These are phyloP conservation scores for Penicillium lividum DNA, from an alignment of 495 filamentous ascomycete species.

Conservation along the genomic window DNA sequence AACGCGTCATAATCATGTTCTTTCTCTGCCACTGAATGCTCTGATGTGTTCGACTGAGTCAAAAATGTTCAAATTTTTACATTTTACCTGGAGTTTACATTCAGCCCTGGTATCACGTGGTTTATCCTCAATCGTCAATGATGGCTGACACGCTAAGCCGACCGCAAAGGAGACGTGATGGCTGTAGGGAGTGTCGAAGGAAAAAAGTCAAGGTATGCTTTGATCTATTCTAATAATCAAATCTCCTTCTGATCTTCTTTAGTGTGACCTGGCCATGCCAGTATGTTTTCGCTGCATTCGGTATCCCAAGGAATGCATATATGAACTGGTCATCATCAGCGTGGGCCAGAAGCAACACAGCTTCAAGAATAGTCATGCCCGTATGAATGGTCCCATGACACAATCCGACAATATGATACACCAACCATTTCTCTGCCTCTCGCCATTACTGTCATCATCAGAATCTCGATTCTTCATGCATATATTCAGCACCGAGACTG, in stretches of 20 bases:
- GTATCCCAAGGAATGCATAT: conserved; percentile 30
- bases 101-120: neutral
- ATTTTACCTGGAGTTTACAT: neutral
- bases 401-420: neutral
- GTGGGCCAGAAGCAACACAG: neutral
- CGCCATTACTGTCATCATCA: conserved; percentile 22
- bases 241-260: neutral
- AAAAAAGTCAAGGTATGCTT: conserved; percentile 36
- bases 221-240: neutral
- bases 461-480: conserved; percentile 34
- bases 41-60: too few species aligned
- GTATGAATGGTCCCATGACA: neutral
- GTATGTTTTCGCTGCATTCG: conserved; percentile 32
- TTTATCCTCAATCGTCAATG: neutral
- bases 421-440: conserved; percentile 22
- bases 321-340: conserved; percentile 25
- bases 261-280: conserved; percentile 34
- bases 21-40: too few species aligned
- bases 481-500: conserved; percentile 29
- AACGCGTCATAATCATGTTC: too few species aligned
- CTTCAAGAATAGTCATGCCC: neutral
- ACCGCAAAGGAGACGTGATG: conserved; percentile 29
- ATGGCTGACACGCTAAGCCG: neutral
- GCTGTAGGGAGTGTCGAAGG: conserved; percentile 36
- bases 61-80: too few species aligned